phyloP scores from a whole-genome alignment of 1,284 basidiomycete species.

The Phylloboletellus chloephorus region DNA sequence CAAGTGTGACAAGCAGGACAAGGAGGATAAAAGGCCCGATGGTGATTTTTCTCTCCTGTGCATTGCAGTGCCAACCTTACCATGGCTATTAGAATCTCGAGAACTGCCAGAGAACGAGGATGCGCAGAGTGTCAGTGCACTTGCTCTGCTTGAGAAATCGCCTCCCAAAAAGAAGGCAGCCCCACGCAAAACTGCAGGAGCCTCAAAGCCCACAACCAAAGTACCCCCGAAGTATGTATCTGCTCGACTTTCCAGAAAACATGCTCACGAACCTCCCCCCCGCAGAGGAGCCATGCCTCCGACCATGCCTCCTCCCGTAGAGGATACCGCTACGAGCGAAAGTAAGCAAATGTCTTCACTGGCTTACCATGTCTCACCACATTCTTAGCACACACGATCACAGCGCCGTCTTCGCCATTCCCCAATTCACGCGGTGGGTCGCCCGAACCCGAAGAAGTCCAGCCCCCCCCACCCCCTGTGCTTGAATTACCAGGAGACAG shows the following conservation, averaged over 20 bases:
- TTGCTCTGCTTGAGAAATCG: slow-evolving; percentile 25
- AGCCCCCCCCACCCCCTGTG: slow-evolving; percentile 26
- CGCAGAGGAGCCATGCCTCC: slow-evolving; percentile 21
- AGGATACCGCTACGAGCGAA: slow-evolving; percentile 41
- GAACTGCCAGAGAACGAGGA: slow-evolving; percentile 28
- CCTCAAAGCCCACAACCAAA: slow-evolving; percentile 36
- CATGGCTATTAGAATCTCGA: slow-evolving; percentile 30
- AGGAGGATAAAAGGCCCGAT: slow-evolving; percentile 32
- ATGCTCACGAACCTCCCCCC: background rate
- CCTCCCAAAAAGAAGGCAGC: slow-evolving; percentile 37
- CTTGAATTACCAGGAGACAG: slow-evolving; percentile 51
- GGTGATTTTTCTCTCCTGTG: slow-evolving; percentile 20
- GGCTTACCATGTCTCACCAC: slow-evolving; percentile 2
- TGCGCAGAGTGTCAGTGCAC: slow-evolving; percentile 17
- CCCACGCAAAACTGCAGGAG: slow-evolving; percentile 34
- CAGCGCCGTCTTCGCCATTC: slow-evolving; percentile 43
- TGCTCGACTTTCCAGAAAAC: background rate
- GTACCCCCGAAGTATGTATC: slow-evolving; percentile 36
- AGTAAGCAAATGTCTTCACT: slow-evolving; percentile 27
- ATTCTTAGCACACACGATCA: slow-evolving; percentile 35
- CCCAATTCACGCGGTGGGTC: slow-evolving; percentile 26
- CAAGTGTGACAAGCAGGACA: slow-evolving; percentile 38
- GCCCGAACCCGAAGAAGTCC: slow-evolving; percentile 26
- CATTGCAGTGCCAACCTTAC: slow-evolving; percentile 2
- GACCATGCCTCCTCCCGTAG: slow-evolving; percentile 19